These are phyloP conservation scores for Quercus gilva DNA, from an alignment of 306 rosid genomes.

Conservation along the genomic window DNA sequence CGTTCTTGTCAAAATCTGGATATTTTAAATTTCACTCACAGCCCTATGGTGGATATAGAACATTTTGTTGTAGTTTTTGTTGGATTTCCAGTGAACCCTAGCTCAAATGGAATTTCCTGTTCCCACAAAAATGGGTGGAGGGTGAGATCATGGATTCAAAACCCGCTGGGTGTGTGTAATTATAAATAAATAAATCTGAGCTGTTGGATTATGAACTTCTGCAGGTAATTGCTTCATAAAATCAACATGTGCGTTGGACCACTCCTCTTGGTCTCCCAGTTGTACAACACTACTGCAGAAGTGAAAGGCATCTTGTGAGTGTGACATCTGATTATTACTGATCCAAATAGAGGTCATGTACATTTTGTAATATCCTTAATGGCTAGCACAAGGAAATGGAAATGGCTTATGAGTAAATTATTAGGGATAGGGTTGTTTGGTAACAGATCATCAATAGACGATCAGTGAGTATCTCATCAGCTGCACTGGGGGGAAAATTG, in stretches of 20 bases:
- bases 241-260: constrained; percentile 82
- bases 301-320: constrained; percentile 73
- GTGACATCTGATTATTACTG: constrained; percentile 2
- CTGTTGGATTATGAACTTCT: constrained; percentile 13
- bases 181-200: background rate
- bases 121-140: no score
- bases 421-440: background rate
- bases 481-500: background rate
- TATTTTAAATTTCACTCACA: background rate
- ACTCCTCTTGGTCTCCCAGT: constrained; percentile 96
- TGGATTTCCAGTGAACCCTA: no score
- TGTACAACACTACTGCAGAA: constrained; percentile 74
- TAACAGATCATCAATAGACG: background rate
- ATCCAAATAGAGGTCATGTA: background rate
- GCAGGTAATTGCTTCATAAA: constrained; percentile 73
- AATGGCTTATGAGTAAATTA: background rate
- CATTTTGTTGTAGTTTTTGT: background rate
- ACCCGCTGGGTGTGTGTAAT: background rate
- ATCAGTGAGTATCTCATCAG: background rate
- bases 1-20: constrained; percentile 7
- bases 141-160: no score
- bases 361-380: no score
- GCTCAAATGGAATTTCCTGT: no score
- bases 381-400: background rate
- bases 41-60: constrained; percentile 6